Evolutionary conservation across 1,139 yeast genomes (phyloP), one percentile per base, ranked within the genome.

Genomic region (Magnusiomyces ingens): DNA sequence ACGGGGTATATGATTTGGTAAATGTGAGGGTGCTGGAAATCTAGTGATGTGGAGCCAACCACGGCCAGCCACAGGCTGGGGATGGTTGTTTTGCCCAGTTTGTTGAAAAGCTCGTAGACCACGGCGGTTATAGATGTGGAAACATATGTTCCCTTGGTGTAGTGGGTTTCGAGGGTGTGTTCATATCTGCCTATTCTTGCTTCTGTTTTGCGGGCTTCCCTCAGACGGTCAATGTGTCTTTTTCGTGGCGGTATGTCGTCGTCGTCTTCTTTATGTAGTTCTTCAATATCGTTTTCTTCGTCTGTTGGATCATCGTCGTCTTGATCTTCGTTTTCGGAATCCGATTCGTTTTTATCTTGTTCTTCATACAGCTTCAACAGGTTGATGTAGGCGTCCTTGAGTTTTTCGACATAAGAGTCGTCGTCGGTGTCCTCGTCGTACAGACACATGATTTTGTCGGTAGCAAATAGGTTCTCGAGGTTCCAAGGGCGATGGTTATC

Each of bases 401-500:
- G 65, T 72, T 2, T 65, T 72, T 46, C 40, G 15, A 37, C 29
- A n/a, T 46, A 36, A 13, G 49, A 46, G 4, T 13, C 35, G 0
- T 69, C 73, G 2, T 72, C 78, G 1, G 89, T 76, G 51, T 72
- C 75, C 0, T 96, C 96, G 66, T 93, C 99, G 64, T 93, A 98
- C 57, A 91, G 79, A 67, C 98, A 93, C 4, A 80, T 75, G 11
- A 93, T 81, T 61, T 82, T 75, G n/a, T 81, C 79, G 1, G 95
- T 84, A 2, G 95, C 96, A 75, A 88, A 91, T 52, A 93, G 67
- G 67, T 94, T 94, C 65, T 91, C 96, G 60, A 94, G 73, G 68
- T 90, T 90, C 98, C 98, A 93, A 2, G 99, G 99, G 59, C 98
- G 74, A 60, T 88, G 95, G 3, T 95, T 93, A 68, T 94, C 99